Base-by-base conservation (phyloP, 768 basidiomycete genomes). In the Hypholoma fasciculare region DNA sequence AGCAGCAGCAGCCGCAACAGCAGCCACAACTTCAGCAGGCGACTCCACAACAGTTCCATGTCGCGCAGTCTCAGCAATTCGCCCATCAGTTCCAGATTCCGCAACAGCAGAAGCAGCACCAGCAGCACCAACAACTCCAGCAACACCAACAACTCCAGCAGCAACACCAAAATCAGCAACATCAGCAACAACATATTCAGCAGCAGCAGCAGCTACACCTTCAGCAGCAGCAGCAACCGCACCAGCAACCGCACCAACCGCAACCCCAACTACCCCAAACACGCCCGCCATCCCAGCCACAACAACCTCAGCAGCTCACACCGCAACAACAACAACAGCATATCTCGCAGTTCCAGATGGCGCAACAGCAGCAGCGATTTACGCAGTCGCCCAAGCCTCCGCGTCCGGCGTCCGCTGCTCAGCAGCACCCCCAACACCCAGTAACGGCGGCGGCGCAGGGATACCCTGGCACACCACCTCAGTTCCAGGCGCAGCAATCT, bases 261-360 rank as follows among this genome's bases (percentile, higher is more conserved):
- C 58, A 62, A 36, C 43, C 39, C 7, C 53, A 54, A 30, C 62
- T 59, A 51, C 55, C 58, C 23, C 66, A 60, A 49, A 55, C 59
- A 3, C 59, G 57, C 36, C 64, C 62, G 13, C 59, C 59, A 30
- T 61, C 63, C 8, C 64, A 62, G 42, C 67, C 61, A 14, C 63
- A 61, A 40, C 67, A 63, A 12, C 54, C 59, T 34, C 57, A 58
- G 27, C 59, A 57, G 39, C 52, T 49, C 17, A 54, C 48, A 5
- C 42, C 9, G 9, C 55, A 48, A 44, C 23, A 44, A 16, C 52
- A 54, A 52, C 56, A 50, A 27, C 56, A 49, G 39, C 44, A 47
- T 9, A n/a, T 43, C 26, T 26, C 53, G 11, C 53, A 54, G 26
- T 47, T 20, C 16, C 54, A 54, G 49, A 7, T 54, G 14, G 38